Evolutionary conservation across 1,139 yeast genomes (phyloP), one percentile per base, ranked within the genome.

Genomic region (Hemisphaericaspora subhashii): DNA sequence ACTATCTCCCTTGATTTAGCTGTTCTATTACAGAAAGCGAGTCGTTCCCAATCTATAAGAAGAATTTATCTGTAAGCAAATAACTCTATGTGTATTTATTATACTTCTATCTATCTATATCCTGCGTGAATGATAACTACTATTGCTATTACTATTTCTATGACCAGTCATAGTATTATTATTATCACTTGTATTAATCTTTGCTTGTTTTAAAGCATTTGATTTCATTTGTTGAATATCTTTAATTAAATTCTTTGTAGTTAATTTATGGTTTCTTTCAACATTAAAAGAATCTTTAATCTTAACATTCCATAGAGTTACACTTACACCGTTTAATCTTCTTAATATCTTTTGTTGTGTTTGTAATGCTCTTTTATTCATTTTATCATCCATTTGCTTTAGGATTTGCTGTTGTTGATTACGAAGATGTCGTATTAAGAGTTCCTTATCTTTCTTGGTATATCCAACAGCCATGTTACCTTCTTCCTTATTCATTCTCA

Each of bases 211-310:
- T 14, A 26, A 9, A 6, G 13, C 13, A 13, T 29, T 33, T 26
- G 30, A 35, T 27, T 49, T 46, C 39, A 45, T 38, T 32, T 45
- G 50, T 36, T 56, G 53, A 10, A 70, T 52, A 40, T 68, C 74
- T n/a, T 43, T 53, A 27, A 57, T 54, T 42, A 62, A 55, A 18
- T 45, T 58, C 44, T 52, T 55, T 5, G 63, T 44, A 4, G 62
- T 55, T 1, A 74, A 62, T 21, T 57, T 55, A 30, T 66, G 62
- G 32, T 59, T 66, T 33, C 82, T 48, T 45, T 78, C 83, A 4
- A 73, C 58, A 39, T 61, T 61, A 22, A 78, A 52, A 11, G 67
- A 65, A 41, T 70, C 69, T 36, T 57, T 61, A 22, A 72, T 51
- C 41, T 58, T 62, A 5, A 68, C 66, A 39, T 65, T 54, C 61